These are phyloP conservation scores for Mycena metata DNA, from an alignment of 768 basidiomycete genomes.

Conservation along the genomic window DNA sequence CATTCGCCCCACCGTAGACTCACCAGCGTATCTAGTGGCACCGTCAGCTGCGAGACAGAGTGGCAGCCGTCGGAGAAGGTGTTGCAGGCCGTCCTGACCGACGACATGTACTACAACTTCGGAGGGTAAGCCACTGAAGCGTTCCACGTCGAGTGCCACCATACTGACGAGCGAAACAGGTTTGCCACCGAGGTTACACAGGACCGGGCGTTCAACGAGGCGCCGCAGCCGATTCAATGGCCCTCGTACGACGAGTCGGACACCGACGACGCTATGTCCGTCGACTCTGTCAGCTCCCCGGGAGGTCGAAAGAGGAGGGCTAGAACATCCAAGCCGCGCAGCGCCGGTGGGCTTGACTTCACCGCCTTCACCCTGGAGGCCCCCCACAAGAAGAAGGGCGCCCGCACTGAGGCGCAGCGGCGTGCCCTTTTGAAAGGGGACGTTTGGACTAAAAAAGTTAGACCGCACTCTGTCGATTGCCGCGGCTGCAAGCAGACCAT, in stretches of 20 bases:
- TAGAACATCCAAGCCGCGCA: no score
- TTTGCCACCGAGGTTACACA: no score
- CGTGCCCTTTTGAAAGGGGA: not conserved
- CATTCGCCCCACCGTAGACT: not conserved
- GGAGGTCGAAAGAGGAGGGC: not conserved
- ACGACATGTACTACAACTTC: constrained; percentile 1
- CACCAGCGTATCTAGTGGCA: constrained; percentile 6
- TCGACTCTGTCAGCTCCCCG: not conserved
- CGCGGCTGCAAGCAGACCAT: constrained; percentile 14
- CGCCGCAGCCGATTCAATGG: no score
- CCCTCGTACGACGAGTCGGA: not conserved
- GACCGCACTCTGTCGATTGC: not conserved
- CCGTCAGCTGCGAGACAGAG: not conserved
- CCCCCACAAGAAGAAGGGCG: constrained; percentile 14
- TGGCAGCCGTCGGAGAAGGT: constrained; percentile 1
- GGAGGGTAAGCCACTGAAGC: not conserved
- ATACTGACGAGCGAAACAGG: not conserved
- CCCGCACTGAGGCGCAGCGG: constrained; percentile 9
- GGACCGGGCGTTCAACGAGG: no score
- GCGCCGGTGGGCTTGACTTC: not conserved
- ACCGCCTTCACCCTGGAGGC: no score
- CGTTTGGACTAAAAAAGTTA: not conserved
- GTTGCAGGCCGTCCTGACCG: not conserved
- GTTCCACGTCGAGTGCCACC: not conserved
- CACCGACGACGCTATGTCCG: not conserved